Base-by-base conservation (phyloP, 441 rosid species). In the Sinapis alba region DNA sequence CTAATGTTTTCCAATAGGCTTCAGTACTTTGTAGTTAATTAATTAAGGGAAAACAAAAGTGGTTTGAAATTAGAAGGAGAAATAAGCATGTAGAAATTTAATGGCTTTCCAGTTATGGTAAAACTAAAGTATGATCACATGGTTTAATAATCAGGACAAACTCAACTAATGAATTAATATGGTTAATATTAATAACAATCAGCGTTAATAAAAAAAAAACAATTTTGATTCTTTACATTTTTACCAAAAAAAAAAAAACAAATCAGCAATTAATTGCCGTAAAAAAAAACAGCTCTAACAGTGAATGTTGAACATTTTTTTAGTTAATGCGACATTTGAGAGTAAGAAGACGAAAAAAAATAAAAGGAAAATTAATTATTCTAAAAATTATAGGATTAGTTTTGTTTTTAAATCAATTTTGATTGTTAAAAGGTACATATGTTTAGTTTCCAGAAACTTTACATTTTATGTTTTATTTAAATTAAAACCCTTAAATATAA, bases 141-240 rank as follows among this genome's bases (percentile, higher is more conserved):
- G 20, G 27, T 27, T 71, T 32, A 19, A 41, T 71, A 47, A 47
- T 28, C 50, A 59, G 26, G 59, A 10, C 2, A 2, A 20, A 11
- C 13, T 20, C 0, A 47, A 47, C 9, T 47, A 47, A 47, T 47
- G 9, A 47, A 50, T 11, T 34, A 32, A 53, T 51, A 64, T 51
- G 45, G 59, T 32, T 72, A 24, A 51, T 72, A 23, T 20, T 47
- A 47, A 47, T 6, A 47, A 34, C 26, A 51, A 62, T 72, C 38
- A 54, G 19, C 11, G 63, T 32, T 71, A 71, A 71, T n/a, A n/a
- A n/a, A n/a, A n/a, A n/a, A n/a, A n/a, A n/a, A n/a, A n/a, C n/a
- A n/a, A n/a, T n/a, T n/a, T n/a, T n/a, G n/a, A n/a, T n/a, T n/a
- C n/a, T n/a, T n/a, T n/a, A n/a, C n/a, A n/a, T n/a, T n/a, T n/a